Evolutionary conservation across 305 asterid species (phyloP).

Genomic region (Lippia alba): DNA sequence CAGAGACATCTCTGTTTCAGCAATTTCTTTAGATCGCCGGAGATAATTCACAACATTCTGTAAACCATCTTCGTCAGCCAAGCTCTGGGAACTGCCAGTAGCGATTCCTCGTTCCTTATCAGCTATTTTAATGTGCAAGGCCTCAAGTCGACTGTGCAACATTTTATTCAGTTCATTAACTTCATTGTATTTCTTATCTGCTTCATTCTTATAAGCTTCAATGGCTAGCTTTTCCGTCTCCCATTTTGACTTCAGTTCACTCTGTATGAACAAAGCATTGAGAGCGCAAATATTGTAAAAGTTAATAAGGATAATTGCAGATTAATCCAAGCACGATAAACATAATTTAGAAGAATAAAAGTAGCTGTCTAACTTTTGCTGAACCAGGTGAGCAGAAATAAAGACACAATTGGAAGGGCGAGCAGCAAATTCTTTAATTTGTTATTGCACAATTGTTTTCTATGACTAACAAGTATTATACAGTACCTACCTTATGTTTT

Average conservation of each 20-base stretch:
- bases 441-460: too few species aligned
- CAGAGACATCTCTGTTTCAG: slow-evolving; percentile 92
- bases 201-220: slow-evolving; percentile 73
- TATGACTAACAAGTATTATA: too few species aligned
- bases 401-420: neutral
- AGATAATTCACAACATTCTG: slow-evolving; percentile 84
- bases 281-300: slow-evolving; percentile 11
- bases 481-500: neutral
- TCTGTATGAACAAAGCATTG: slow-evolving; percentile 46
- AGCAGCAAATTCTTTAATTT: neutral
- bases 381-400: neutral
- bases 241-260: slow-evolving; percentile 76
- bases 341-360: neutral
- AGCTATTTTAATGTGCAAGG: slow-evolving; percentile 82
- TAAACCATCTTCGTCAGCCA: slow-evolving; percentile 73
- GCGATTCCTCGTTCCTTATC: slow-evolving; percentile 75
- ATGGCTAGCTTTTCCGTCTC: slow-evolving; percentile 72
- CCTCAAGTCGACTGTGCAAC: slow-evolving; percentile 82
- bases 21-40: slow-evolving; percentile 87
- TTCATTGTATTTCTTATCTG: slow-evolving; percentile 77
- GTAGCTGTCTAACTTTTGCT: neutral
- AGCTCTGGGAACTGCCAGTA: slow-evolving; percentile 53
- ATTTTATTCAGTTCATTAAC: slow-evolving; percentile 88
- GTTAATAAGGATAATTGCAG: slow-evolving; percentile 7
- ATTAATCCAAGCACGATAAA: neutral